Percentiles rank a stretch among this genome's conserved stretches.
Conservation (phyloP, 805 yeast species). For the Starmerella sp. region DNA sequence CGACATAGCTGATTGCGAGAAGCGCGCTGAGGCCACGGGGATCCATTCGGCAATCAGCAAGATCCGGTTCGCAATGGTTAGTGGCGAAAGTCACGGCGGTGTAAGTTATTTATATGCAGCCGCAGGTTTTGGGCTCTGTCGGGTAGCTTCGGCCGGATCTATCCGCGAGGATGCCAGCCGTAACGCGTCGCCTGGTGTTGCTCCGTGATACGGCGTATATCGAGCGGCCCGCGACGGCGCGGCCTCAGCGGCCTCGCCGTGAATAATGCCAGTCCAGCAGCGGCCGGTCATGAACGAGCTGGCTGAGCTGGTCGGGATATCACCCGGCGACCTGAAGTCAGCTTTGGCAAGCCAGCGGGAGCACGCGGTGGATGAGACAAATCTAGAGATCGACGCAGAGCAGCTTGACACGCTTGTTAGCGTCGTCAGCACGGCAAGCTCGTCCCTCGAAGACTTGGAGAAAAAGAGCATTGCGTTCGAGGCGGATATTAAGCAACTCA, state of each 20-base stretch:
- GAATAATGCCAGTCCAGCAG: neutral
- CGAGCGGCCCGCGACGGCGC: too few relatives aligned
- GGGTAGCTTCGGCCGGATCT: neutral
- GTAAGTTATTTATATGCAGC: neutral
- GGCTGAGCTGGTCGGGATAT: slow-evolving; percentile 4
- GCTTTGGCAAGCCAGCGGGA: neutral
- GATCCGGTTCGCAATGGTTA: too few relatives aligned
- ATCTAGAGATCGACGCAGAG: neutral
- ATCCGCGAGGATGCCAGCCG: neutral
- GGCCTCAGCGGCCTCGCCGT: too few relatives aligned
- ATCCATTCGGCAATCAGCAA: neutral
- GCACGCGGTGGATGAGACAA: slow-evolving; percentile 5
- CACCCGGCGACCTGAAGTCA: neutral
- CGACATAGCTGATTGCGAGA: slow-evolving; percentile 14
- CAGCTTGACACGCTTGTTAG: slow-evolving; percentile 4
- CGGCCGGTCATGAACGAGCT: slow-evolving; percentile 5
- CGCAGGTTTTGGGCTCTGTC: neutral
- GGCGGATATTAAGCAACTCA: slow-evolving; percentile 41
- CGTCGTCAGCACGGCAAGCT: neutral
- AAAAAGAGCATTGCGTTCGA: slow-evolving; percentile 36
- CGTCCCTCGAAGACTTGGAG: slow-evolving; percentile 5
- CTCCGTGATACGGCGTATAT: slow-evolving; percentile 1
- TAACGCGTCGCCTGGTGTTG: neutral
- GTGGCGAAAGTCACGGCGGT: neutral
- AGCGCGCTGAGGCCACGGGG: slow-evolving; percentile 6